phyloP scores from a whole-genome alignment of 169 alveolate genomes.

The Cryptosporidium viatorum region DNA sequence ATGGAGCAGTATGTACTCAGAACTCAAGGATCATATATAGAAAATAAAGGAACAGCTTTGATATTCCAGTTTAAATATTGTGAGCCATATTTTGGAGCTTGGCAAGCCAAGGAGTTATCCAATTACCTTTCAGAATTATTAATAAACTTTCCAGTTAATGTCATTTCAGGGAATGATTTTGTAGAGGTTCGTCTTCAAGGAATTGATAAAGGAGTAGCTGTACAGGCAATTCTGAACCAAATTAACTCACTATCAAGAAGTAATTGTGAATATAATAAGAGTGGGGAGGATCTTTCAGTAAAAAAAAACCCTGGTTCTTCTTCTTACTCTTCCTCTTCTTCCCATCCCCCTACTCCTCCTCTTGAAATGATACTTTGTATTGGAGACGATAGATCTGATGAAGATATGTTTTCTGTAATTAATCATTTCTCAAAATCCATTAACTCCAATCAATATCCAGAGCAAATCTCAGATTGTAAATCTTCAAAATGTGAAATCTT shows the following conservation, averaged over 20 bases:
- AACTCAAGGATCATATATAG: conserved; percentile 90
- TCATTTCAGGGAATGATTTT: conserved; percentile 59
- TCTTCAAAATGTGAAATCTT: conserved; percentile 13
- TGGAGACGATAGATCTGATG: conserved; percentile 66
- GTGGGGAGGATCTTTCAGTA: background rate
- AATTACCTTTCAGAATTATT: conserved; percentile 65
- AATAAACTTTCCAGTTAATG: conserved; percentile 79
- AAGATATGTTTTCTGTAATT: conserved; percentile 61
- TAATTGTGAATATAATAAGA: background rate
- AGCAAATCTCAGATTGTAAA: background rate
- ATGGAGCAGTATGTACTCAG: conserved; percentile 83
- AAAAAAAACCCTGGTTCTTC: too few relatives aligned
- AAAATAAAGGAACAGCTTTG: conserved; percentile 84
- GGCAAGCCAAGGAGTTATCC: conserved; percentile 88
- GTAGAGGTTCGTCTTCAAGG: conserved; percentile 63
- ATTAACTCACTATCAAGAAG: background rate
- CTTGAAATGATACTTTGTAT: conserved; percentile 48
- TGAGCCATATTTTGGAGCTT: conserved; percentile 87
- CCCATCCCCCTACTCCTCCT: background rate
- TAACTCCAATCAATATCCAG: background rate
- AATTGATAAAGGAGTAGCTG: conserved; percentile 54
- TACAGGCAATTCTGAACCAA: conserved; percentile 17
- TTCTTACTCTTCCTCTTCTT: background rate
- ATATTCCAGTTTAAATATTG: conserved; percentile 88
- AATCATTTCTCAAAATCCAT: background rate